Evolutionary conservation across 2,329 filamentous ascomycete genomes (phyloP), one percentile per base, ranked within the genome.

Genomic region (Alternaria sp.): DNA sequence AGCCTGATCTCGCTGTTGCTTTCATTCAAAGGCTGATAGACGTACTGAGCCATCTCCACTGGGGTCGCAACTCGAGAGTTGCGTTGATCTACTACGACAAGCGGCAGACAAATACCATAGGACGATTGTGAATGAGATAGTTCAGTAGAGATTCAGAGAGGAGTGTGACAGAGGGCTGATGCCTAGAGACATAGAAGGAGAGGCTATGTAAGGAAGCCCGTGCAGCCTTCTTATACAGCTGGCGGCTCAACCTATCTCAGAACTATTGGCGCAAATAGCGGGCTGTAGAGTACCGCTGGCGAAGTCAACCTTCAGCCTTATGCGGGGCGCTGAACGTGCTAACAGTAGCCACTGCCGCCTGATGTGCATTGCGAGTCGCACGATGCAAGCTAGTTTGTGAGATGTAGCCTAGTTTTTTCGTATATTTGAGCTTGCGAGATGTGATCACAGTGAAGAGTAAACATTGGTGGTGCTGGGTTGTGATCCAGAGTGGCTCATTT

Each of bases 351-450:
- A 25, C 30, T 27, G 14, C 9, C 5, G 20, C 14, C 16, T 22
- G 45, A 48, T 48, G 22, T 12, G n/a, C n/a, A 16, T 8, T 12
- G 4, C 5, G 11, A 14, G 3, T 22, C 2, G 11, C 3, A 48
- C 7, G 12, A 18, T 22, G 45, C 3, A 14, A 6, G 11, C 4
- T 5, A 5, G 0, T 28, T 32, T 4, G 18, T 25, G 4, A 10
- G 0, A 8, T 12, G 2, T 4, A 22, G 4, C 18, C 7, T 49
- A n/a, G 3, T 10, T 3, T 2, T 11, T 0, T 12, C 14, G 2
- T 9, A 11, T 16, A 5, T 4, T 5, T 49, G 18, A n/a, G 5
- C 3, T n/a, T 12, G 8, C 20, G 20, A 14, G 14, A 36, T 50
- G 20, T 14, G 20, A 4, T 48, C 11, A 22, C 40, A 14, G 45